These are phyloP conservation scores for Hypoxylon sp. DNA, from an alignment of 2,329 filamentous ascomycete species.

Conservation along the genomic window DNA sequence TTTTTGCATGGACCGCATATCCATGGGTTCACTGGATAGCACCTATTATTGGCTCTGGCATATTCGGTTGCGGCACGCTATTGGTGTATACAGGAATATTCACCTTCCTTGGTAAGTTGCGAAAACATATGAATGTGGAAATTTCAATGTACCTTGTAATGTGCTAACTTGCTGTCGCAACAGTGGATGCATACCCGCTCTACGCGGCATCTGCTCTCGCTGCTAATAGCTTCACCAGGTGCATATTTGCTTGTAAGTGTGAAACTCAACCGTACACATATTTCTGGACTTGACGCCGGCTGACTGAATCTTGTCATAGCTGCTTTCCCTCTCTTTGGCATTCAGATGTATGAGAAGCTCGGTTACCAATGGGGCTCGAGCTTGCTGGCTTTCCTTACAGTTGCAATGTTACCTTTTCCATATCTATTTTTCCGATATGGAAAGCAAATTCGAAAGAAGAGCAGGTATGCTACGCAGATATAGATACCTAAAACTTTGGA, in stretches of 20 bases:
- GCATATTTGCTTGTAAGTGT: constrained; percentile 75
- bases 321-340: constrained; percentile 80
- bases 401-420: constrained; percentile 74
- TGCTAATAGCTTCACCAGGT: constrained; percentile 84
- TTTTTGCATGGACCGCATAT: constrained; percentile 89
- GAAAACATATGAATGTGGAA: not conserved
- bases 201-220: constrained; percentile 85
- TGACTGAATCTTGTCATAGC: constrained; percentile 59
- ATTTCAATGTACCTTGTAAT: not conserved
- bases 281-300: not conserved
- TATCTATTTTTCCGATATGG: constrained; percentile 73
- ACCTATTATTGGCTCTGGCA: constrained; percentile 77
- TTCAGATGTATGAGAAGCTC: constrained; percentile 77
- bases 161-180: constrained; percentile 33
- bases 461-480: constrained; percentile 56
- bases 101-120: constrained; percentile 79
- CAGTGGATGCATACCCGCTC: constrained; percentile 80
- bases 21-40: constrained; percentile 80
- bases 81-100: constrained; percentile 88
- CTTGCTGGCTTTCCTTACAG: constrained; percentile 71
- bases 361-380: constrained; percentile 79
- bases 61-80: constrained; percentile 80
- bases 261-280: constrained; percentile 7
- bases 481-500: not conserved
- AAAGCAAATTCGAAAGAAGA: constrained; percentile 67